phyloP scores from a whole-genome alignment of 805 yeast species.

The Starmerella bacillaris region DNA sequence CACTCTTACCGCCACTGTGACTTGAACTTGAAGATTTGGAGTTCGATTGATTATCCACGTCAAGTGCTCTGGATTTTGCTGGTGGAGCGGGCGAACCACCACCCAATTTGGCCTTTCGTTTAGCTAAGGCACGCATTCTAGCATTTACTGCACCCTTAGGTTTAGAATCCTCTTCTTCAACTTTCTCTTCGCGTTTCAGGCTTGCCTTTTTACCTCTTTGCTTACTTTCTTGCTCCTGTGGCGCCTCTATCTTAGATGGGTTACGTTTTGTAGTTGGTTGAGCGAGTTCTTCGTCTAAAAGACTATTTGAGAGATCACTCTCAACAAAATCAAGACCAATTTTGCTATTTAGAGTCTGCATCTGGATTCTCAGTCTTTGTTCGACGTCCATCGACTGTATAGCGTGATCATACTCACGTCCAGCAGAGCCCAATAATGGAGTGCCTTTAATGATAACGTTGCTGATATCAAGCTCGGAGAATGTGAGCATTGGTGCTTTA shows the following conservation, averaged over 20 bases:
- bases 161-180: conserved; percentile 6
- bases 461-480: conserved; percentile 24
- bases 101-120: conserved; percentile 58
- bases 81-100: conserved; percentile 14
- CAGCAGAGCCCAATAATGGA: conserved; percentile 47
- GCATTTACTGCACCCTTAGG: conserved; percentile 24
- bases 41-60: conserved; percentile 2
- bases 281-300: conserved; percentile 20
- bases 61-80: conserved; percentile 18
- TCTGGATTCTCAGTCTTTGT: conserved; percentile 35
- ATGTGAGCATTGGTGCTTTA: conserved; percentile 17
- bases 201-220: background rate
- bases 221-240: too few relatives aligned
- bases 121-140: conserved; percentile 85
- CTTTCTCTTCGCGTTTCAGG: conserved; percentile 8
- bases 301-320: conserved; percentile 20
- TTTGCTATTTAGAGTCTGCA: conserved; percentile 27
- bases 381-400: conserved; percentile 26
- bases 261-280: conserved; percentile 2
- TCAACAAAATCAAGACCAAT: conserved; percentile 30
- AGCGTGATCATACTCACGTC: conserved; percentile 29
- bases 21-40: too few relatives aligned
- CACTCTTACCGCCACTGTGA: conserved; percentile 24
- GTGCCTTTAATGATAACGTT: conserved; percentile 26
- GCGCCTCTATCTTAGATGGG: too few relatives aligned